Percentiles rank a stretch among this genome's conserved stretches.
Conservation (phyloP, 257 asterid genomes). For the Euphrasia confusa region DNA sequence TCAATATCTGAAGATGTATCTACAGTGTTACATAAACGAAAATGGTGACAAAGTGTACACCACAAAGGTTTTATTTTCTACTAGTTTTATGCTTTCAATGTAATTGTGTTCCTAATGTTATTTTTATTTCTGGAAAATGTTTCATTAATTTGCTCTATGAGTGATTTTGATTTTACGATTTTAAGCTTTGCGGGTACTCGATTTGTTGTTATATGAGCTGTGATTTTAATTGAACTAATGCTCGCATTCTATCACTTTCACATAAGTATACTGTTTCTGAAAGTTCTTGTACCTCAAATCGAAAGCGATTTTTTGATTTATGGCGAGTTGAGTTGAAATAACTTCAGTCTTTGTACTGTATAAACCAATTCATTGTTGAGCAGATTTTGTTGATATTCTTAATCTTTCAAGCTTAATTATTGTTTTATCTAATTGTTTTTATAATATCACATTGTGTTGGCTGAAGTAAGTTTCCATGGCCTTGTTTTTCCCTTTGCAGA, state of each 20-base stretch:
- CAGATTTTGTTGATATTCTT: neutral
- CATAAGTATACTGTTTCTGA: neutral
- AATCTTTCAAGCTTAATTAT: neutral
- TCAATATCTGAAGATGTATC: constrained; percentile 38
- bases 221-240: neutral
- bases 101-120: neutral
- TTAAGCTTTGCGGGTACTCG: too few relatives aligned
- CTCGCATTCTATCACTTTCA: neutral
- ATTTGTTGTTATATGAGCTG: neutral
- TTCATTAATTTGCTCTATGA: neutral
- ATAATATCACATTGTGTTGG: neutral
- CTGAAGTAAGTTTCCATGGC: neutral
- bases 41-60: constrained; percentile 51
- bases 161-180: too few relatives aligned
- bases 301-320: neutral
- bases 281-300: neutral
- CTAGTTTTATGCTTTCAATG: neutral
- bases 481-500: constrained; percentile 38
- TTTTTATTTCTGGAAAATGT: neutral
- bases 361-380: neutral
- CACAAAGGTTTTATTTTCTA: constrained; percentile 33
- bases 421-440: neutral
- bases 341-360: neutral
- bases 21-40: constrained; percentile 47
- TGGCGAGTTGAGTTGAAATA: constrained; percentile 1